Percentiles rank a stretch among this genome's conserved stretches.
Conservation (phyloP, 371 early-diverging fungal species). For the Batrachochytrium dendrobatidis region DNA sequence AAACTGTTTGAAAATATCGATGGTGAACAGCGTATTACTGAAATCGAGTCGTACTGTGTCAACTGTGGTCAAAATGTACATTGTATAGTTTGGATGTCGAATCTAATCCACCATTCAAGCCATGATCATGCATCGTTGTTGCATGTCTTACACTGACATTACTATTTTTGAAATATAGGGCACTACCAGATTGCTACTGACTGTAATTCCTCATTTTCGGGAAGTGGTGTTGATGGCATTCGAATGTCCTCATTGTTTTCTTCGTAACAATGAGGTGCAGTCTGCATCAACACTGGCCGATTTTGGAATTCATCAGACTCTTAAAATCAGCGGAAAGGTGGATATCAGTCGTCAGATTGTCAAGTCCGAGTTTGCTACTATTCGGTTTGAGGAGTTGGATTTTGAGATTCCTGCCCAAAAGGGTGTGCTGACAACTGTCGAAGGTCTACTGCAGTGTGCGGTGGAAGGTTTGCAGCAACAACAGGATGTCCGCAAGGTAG, state of each 20-base stretch:
- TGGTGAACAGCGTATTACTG: conserved; percentile 42
- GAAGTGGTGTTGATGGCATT: conserved; percentile 91
- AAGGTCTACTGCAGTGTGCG: conserved; percentile 73
- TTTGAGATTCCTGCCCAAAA: conserved; percentile 82
- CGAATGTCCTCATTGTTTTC: conserved; percentile 88
- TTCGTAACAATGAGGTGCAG: conserved; percentile 85
- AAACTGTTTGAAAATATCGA: conserved; percentile 22
- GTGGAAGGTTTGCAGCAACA: conserved; percentile 71
- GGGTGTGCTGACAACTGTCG: conserved; percentile 81
- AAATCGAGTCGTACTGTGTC: conserved; percentile 88
- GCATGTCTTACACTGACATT: too few relatives aligned
- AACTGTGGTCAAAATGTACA: conserved; percentile 77
- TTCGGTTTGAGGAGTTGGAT: conserved; percentile 75
- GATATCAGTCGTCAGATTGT: conserved; percentile 90
- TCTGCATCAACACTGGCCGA: conserved; percentile 73
- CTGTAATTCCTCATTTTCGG: conserved; percentile 88
- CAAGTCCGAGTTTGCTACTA: conserved; percentile 74
- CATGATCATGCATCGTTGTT: conserved; percentile 6
- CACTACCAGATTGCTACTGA: conserved; percentile 74
- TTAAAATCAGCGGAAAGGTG: conserved; percentile 51
- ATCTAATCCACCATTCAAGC: background rate
- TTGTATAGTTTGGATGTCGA: too few relatives aligned
- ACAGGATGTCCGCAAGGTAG: conserved; percentile 70
- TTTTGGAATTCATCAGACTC: conserved; percentile 65
- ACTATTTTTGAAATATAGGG: conserved; percentile 46